phyloP scores from a whole-genome alignment of 441 rosid species.

The Aleurites moluccanus region DNA sequence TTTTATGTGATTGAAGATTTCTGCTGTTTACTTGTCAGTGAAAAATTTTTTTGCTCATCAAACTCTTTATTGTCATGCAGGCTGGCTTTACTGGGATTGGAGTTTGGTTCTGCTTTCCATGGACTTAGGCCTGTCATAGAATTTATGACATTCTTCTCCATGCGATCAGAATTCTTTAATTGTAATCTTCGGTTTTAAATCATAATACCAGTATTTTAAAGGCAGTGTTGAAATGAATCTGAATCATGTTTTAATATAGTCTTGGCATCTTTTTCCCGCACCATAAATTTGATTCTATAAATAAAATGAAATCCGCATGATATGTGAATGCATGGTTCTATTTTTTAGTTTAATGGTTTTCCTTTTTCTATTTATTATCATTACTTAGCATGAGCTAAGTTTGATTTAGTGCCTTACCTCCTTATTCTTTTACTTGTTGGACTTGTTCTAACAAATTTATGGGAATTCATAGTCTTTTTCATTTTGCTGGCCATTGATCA shows the following conservation, averaged over 20 bases:
- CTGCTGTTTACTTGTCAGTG: not conserved
- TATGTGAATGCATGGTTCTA: too few relatives aligned
- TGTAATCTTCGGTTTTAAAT: not conserved
- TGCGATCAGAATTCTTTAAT: constrained; percentile 25
- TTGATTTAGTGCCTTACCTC: too few relatives aligned
- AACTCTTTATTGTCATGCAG: constrained; percentile 36
- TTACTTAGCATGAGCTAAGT: too few relatives aligned
- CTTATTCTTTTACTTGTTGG: not conserved
- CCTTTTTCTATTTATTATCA: too few relatives aligned
- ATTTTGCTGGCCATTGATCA: constrained; percentile 57
- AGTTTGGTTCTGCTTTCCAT: constrained; percentile 94
- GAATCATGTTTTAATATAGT: too few relatives aligned
- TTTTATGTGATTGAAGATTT: too few relatives aligned
- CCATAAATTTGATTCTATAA: too few relatives aligned
- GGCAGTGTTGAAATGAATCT: too few relatives aligned
- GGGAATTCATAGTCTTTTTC: not conserved
- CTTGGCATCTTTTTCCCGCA: too few relatives aligned
- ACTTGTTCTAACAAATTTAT: not conserved
- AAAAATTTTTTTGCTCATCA: constrained; percentile 12
- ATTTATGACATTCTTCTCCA: constrained; percentile 61
- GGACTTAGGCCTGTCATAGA: constrained; percentile 90
- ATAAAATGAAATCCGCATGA: too few relatives aligned
- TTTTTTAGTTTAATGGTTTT: too few relatives aligned
- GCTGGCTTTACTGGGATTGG: constrained; percentile 99
- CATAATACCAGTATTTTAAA: too few relatives aligned